Evolutionary conservation across 2,329 filamentous ascomycete species (phyloP).

Genomic region (Venturia effusa): DNA sequence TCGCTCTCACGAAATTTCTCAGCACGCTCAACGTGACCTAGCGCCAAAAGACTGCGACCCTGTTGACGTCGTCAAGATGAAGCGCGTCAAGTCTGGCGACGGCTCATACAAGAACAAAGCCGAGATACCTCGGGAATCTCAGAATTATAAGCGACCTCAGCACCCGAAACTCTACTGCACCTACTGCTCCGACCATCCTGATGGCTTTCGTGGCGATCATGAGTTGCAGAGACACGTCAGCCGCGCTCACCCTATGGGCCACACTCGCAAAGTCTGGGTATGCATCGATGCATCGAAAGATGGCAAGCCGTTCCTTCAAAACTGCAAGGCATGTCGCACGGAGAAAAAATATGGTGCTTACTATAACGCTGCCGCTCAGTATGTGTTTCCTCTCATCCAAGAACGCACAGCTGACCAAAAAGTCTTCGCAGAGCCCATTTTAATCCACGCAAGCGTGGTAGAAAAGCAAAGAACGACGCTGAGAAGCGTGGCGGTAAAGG

Average conservation of each 20-base stretch:
- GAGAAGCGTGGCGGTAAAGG: slow-evolving; percentile 51
- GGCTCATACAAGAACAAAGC: slow-evolving; percentile 5
- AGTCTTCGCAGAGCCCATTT: slow-evolving; percentile 74
- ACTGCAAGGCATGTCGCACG: slow-evolving; percentile 73
- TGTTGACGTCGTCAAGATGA: slow-evolving; percentile 8
- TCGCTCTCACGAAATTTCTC: slow-evolving; percentile 7
- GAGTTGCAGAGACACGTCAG: slow-evolving; percentile 48
- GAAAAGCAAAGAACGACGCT: slow-evolving; percentile 43
- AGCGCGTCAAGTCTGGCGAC: slow-evolving; percentile 5
- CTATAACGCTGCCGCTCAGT: slow-evolving; percentile 86
- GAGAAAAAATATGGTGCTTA: slow-evolving; percentile 79
- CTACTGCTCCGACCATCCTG: slow-evolving; percentile 59
- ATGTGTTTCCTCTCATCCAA: neutral
- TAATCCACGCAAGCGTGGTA: slow-evolving; percentile 52
- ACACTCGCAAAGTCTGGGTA: slow-evolving; percentile 49
- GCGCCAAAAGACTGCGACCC: slow-evolving; percentile 4
- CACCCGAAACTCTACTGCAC: slow-evolving; percentile 62
- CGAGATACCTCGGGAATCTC: slow-evolving; percentile 2
- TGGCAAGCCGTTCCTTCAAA: slow-evolving; percentile 50
- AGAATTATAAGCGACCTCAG: slow-evolving; percentile 48
- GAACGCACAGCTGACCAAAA: neutral
- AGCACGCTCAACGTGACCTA: slow-evolving; percentile 1
- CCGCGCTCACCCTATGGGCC: slow-evolving; percentile 50
- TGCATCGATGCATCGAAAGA: slow-evolving; percentile 41
- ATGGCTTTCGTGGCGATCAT: slow-evolving; percentile 78